Base-by-base conservation (phyloP, 306 rosid genomes). In the Benincasa hispida region DNA sequence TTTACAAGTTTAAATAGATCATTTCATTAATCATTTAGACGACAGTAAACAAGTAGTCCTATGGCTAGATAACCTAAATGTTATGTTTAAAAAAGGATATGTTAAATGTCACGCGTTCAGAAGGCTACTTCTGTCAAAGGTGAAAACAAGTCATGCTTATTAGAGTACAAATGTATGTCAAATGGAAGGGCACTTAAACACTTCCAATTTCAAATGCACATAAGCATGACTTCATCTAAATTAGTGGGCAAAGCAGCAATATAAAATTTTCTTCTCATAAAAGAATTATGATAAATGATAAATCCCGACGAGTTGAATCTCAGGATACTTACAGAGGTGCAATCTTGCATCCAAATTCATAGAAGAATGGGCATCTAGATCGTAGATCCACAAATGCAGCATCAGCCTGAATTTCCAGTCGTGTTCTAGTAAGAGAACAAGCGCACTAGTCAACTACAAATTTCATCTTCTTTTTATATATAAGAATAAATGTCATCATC, bases 261-360 rank as follows among this genome's bases (percentile, higher is more conserved):
- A 35, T 32, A 34, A 8, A 61, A 19, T 8, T 10, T 65, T 65
- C 27, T 19, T 4, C 50, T 18, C 27, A 19, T 35, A 22, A 68
- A 41, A 42, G 47, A 63, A 21, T 5, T 1, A 15, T 22, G 11
- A 70, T 25, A 12, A 8, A 37, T 37, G 41, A 37, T 45, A 45
- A 8, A 47, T 13, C 28, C 17, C 1, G 24, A 21, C 25, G 76
- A 25, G 58, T 48, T 48, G 41, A 14, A 28, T 48, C 42, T 48
- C 39, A n/a, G 68, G 67, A 78, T 51, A 86, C 96, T 90, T 66
- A 90, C 98, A 89, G 39, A 67, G 95, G 96, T 79, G 96, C 97
- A 72, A 94, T 81, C 88, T 91, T 94, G 92, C 96, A 94, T 87
- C 98, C 98, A 82, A 91, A 91, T 83, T 94, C 98, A 50, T 91